Base-by-base conservation (phyloP, 495 filamentous ascomycete genomes). In the Lasiosphaeria miniovina region DNA sequence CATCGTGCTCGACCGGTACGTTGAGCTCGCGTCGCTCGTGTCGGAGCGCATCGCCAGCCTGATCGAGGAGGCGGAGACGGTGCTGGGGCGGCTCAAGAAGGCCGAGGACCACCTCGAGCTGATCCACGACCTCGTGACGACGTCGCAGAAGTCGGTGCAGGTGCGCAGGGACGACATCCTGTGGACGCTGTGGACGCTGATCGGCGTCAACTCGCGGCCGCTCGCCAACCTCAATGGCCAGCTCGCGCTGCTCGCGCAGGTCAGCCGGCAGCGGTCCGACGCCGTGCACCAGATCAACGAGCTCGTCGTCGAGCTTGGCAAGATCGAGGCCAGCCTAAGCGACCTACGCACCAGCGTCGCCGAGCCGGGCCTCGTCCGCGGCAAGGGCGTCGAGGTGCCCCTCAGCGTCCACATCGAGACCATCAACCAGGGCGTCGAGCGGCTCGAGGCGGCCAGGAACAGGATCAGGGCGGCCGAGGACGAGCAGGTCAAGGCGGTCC, bases 341-440 rank as follows among this genome's bases (percentile, higher is more conserved):
- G 86, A 88, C 62, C 68, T 92, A 61, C 74, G 86, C 43, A 86
- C 90, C 55, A 71, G 86, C 10, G 83, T 91, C 8, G 82, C 77
- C 0, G 76, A 77, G 32, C 84, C 88, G 7, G 84, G 83, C 60
- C 61, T 88, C 35, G 54, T 84, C 31, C 63, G 65, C 43, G 68
- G 68, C 0, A 60, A 45, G 35, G 43, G 24, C 24, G 24, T 65
- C 0, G 72, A 77, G n/a, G 74, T 89, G 36, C 86, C 88, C 54
- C 68, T 91, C 6, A 78, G 76, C 41, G 82, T 88, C 59, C 86
- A 91, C 67, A 82, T 90, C 51, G 85, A 89, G 61, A 85, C 80
- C 61, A 88, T 91, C 49, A 77, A 86, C 54, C 71, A 78, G 15
- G 87, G 86, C 0, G 79, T 90, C 4, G 84, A 90, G 64, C 77